Evolutionary conservation across 768 basidiomycete genomes (phyloP).

Genomic region (Xanthoconium stramineum): DNA sequence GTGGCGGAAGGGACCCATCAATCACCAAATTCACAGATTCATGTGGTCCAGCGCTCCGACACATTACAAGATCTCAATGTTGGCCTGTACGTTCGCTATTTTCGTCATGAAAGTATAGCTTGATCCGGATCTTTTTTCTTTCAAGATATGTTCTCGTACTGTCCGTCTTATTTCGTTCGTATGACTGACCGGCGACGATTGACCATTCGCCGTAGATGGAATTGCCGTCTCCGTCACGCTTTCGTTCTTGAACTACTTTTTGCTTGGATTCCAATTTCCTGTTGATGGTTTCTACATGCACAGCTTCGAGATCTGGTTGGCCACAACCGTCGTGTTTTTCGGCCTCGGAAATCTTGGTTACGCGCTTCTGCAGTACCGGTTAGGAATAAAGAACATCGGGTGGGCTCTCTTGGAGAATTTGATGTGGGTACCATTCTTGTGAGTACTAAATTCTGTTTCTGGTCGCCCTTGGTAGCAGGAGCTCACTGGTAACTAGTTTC

Average conservation of each 20-base stretch:
- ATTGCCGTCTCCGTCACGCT: slow-evolving; percentile 69
- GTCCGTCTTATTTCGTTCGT: slow-evolving; percentile 28
- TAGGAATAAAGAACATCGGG: slow-evolving; percentile 41
- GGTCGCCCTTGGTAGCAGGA: not conserved
- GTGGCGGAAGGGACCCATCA: slow-evolving; percentile 81
- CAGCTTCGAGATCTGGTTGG: slow-evolving; percentile 78
- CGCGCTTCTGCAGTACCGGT: slow-evolving; percentile 68
- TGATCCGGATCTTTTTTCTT: not conserved
- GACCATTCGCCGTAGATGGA: slow-evolving; percentile 31
- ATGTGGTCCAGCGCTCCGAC: slow-evolving; percentile 74
- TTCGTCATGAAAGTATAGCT: not conserved
- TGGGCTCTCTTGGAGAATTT: slow-evolving; percentile 27
- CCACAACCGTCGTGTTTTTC: slow-evolving; percentile 74
- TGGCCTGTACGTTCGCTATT: slow-evolving; percentile 41
- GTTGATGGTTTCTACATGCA: slow-evolving; percentile 77
- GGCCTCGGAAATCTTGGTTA: slow-evolving; percentile 71
- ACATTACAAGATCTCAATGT: slow-evolving; percentile 75
- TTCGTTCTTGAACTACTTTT: slow-evolving; percentile 66
- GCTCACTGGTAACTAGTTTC: slow-evolving; percentile 28
- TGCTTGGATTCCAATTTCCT: slow-evolving; percentile 70
- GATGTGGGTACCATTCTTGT: slow-evolving; percentile 38
- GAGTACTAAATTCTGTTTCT: slow-evolving; percentile 10
- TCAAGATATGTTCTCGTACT: slow-evolving; percentile 51
- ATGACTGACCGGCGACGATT: not conserved
- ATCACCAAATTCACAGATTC: slow-evolving; percentile 72